Evolutionary conservation across 805 yeast species (phyloP).

Genomic region (Candida koratica): DNA sequence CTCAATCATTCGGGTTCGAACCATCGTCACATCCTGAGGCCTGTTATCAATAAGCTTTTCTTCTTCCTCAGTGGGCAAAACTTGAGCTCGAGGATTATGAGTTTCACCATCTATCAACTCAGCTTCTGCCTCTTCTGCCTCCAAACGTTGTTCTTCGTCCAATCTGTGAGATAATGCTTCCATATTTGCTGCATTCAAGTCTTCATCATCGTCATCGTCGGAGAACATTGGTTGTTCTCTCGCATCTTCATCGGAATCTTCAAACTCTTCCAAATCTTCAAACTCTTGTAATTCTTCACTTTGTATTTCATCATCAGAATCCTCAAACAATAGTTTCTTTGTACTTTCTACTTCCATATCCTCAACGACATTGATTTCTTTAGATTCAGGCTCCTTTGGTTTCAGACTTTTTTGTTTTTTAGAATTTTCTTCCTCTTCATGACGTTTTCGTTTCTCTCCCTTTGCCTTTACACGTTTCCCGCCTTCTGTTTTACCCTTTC

Average conservation of each 20-base stretch:
- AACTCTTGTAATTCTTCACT: slow-evolving; percentile 34
- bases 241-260: slow-evolving; percentile 61
- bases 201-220: slow-evolving; percentile 49
- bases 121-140: slow-evolving; percentile 45
- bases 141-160: slow-evolving; percentile 53
- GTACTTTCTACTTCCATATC: slow-evolving; percentile 64
- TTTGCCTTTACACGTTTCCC: slow-evolving; percentile 20
- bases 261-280: slow-evolving; percentile 37
- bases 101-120: slow-evolving; percentile 58
- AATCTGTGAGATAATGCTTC: slow-evolving; percentile 67
- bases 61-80: slow-evolving; percentile 72
- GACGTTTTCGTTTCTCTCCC: slow-evolving; percentile 13
- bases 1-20: slow-evolving; percentile 93
- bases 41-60: slow-evolving; percentile 45
- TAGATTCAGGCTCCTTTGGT: slow-evolving; percentile 7
- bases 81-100: slow-evolving; percentile 68
- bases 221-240: slow-evolving; percentile 73
- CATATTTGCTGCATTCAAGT: slow-evolving; percentile 76
- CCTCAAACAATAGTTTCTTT: slow-evolving; percentile 73
- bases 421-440: slow-evolving; percentile 14
- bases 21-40: slow-evolving; percentile 73
- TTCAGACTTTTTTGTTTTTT: slow-evolving; percentile 17
- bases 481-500: slow-evolving; percentile 37
- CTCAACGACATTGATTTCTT: slow-evolving; percentile 23
- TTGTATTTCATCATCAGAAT: slow-evolving; percentile 67